A percentile compares a stretch with the other conserved stretches of the same genome.
phyloP scores from a whole-genome alignment of 1,284 basidiomycete species.

The Wolfiporia cocos region DNA sequence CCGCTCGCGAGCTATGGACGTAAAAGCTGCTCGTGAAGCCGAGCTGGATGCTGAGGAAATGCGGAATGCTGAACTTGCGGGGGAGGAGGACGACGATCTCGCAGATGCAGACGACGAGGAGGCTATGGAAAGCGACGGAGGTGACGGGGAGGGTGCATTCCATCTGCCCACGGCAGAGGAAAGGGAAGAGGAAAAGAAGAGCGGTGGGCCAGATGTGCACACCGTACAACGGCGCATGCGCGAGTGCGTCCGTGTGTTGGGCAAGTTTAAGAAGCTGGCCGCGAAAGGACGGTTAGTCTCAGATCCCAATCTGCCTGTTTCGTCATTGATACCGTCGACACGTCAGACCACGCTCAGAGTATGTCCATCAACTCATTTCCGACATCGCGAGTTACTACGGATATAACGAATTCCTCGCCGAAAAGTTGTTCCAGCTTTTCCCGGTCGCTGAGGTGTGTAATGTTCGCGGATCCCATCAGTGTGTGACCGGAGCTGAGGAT shows the following conservation, averaged over 20 bases:
- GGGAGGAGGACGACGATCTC: conserved; percentile 39
- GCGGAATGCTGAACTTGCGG: conserved; percentile 45
- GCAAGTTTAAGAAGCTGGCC: conserved; percentile 67
- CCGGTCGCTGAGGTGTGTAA: conserved; percentile 80
- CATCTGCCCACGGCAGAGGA: conserved; percentile 80
- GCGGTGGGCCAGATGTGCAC: conserved; percentile 73
- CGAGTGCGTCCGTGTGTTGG: conserved; percentile 78
- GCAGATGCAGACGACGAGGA: conserved; percentile 56
- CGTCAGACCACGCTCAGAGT: conserved; percentile 78
- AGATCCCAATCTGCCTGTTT: neutral
- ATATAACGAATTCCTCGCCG: conserved; percentile 93
- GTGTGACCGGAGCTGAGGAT: conserved; percentile 8
- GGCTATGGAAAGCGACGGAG: conserved; percentile 53
- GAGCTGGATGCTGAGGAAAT: conserved; percentile 64
- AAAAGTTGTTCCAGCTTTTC: conserved; percentile 94
- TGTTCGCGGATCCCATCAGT: conserved; percentile 2
- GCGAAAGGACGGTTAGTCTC: conserved; percentile 62
- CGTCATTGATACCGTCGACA: neutral
- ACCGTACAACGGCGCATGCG: conserved; percentile 87
- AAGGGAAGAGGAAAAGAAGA: conserved; percentile 70
- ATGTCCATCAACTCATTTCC: conserved; percentile 81
- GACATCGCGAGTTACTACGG: conserved; percentile 96
- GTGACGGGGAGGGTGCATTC: conserved; percentile 55
- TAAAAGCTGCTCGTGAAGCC: conserved; percentile 57
- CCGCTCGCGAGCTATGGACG: conserved; percentile 68